phyloP scores from a whole-genome alignment of 306 rosid species.

The Dalbergia oliveri region DNA sequence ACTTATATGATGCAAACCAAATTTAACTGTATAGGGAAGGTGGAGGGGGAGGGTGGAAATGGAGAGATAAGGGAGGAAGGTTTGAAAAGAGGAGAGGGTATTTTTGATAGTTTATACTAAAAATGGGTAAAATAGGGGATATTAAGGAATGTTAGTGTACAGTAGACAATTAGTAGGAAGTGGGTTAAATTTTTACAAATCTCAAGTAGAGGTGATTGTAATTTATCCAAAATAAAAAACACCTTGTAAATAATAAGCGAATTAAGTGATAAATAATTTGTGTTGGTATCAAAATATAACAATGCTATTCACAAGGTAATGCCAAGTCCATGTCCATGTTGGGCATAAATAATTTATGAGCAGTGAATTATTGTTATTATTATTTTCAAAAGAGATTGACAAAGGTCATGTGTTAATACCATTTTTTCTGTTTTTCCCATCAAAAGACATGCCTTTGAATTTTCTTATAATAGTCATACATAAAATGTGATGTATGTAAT shows the following conservation, averaged over 20 bases:
- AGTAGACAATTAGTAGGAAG: too few species aligned
- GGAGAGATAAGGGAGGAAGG: too few species aligned
- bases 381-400: not conserved
- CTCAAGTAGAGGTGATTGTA: too few species aligned
- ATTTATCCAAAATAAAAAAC: not conserved
- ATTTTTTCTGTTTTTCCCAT: conserved; percentile 7
- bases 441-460: not conserved
- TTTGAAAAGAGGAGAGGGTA: too few species aligned
- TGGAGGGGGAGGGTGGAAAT: too few species aligned
- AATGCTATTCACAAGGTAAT: conserved; percentile 7
- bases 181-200: too few species aligned
- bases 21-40: too few species aligned
- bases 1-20: too few species aligned
- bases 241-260: not conserved
- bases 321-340: conserved; percentile 13
- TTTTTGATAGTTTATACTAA: too few species aligned
- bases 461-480: conserved; percentile 11
- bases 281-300: not conserved
- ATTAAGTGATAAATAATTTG: not conserved
- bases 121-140: too few species aligned
- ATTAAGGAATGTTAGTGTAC: too few species aligned
- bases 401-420: not conserved
- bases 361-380: not conserved
- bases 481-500: not conserved
- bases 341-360: not conserved